Evolutionary conservation across 2,329 filamentous ascomycete species (phyloP).

Genomic region (Tolypocladium ophioglossoides): DNA sequence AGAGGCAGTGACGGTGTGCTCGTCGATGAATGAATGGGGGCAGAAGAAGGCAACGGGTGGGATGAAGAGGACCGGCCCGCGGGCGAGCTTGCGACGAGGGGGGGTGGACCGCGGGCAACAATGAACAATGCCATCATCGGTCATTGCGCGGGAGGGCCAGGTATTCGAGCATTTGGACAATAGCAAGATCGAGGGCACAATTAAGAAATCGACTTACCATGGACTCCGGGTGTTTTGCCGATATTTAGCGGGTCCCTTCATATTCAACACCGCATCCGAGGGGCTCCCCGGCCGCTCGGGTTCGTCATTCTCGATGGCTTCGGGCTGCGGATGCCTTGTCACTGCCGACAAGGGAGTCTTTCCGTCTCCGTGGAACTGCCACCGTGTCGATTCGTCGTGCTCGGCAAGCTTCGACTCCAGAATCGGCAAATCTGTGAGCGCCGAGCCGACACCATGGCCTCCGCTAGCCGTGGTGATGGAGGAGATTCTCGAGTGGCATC

Average conservation of each 20-base stretch:
- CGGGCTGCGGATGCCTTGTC: background rate
- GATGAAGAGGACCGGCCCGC: background rate
- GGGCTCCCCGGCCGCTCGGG: conserved; percentile 7
- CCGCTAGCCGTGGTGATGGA: conserved; percentile 41
- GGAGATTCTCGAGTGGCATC: conserved; percentile 40
- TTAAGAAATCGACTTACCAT: conserved; percentile 4
- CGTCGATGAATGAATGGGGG: background rate
- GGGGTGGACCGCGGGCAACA: background rate
- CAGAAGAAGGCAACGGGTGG: background rate
- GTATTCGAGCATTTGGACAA: background rate
- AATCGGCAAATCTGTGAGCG: conserved; percentile 25
- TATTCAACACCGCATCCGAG: conserved; percentile 15
- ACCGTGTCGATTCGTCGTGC: conserved; percentile 9
- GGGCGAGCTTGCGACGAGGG: background rate
- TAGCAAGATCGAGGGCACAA: background rate
- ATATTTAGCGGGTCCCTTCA: conserved; percentile 2
- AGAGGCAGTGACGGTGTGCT: background rate
- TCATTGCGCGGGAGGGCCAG: background rate
- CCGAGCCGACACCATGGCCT: conserved; percentile 21
- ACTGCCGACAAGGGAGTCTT: background rate
- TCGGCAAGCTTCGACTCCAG: conserved; percentile 25
- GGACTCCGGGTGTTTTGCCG: background rate
- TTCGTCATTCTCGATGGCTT: background rate
- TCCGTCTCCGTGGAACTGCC: conserved; percentile 1
- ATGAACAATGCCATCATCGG: background rate